Conservation (phyloP, 2,329 filamentous ascomycete genomes). For the Apiospora marii region DNA sequence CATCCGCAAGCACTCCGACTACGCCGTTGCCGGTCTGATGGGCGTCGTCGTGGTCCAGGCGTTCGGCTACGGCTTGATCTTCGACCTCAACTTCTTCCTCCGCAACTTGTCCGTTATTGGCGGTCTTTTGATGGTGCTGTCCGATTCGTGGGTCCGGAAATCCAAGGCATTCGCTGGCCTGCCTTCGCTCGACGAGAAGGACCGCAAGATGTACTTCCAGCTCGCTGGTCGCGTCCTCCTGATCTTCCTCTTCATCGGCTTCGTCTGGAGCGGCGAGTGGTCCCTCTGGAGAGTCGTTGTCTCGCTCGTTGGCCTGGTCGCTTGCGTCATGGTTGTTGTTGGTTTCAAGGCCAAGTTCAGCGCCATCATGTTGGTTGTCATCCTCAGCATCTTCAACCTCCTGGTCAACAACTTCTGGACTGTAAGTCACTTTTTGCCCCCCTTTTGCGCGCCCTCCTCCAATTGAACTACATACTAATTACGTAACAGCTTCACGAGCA, state of each 20-base stretch:
- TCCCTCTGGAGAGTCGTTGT: conserved; percentile 86
- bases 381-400: conserved; percentile 95
- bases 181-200: conserved; percentile 95
- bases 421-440: conserved; percentile 63
- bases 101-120: conserved; percentile 98
- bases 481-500: conserved; percentile 82
- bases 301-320: conserved; percentile 83
- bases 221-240: conserved; percentile 92
- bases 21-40: conserved; percentile 89
- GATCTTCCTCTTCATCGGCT: conserved; percentile 97
- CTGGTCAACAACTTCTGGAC: conserved; percentile 99
- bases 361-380: conserved; percentile 91
- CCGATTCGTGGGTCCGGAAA: conserved; percentile 98
- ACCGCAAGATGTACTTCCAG: conserved; percentile 99
- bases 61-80: conserved; percentile 95
- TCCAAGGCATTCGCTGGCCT: conserved; percentile 95
- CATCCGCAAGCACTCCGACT: conserved; percentile 89
- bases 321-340: conserved; percentile 98
- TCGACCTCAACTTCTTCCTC: conserved; percentile 99
- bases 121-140: conserved; percentile 96
- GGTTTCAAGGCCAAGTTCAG: conserved; percentile 99
- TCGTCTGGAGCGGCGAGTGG: conserved; percentile 96
- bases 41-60: conserved; percentile 92
- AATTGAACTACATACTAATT: conserved; percentile 35
- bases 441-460: conserved; percentile 25